Base-by-base conservation (phyloP, 2,329 filamentous ascomycete species). In the Fusarium mexicanum region DNA sequence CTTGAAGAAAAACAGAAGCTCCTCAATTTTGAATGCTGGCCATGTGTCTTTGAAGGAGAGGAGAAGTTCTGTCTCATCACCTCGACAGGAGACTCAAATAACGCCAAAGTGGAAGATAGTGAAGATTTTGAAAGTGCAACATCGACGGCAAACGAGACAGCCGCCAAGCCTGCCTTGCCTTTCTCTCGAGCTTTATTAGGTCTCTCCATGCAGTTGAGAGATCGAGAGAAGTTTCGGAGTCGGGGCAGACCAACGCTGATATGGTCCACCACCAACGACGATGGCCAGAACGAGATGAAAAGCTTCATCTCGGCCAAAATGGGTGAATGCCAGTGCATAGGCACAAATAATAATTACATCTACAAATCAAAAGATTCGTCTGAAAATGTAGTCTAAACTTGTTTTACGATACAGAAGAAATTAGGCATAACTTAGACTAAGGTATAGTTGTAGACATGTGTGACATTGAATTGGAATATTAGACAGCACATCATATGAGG, bases 281-380 rank as follows among this genome's bases (percentile, higher is more conserved):
- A 47, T 22, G 18, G 9, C 35, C 3, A 37, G 16, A 35, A 17
- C 35, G 17, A 37, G 16, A 37, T 37, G 8, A 17, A 37, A 18
- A 37, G 17, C 17, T 37, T 37, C 35, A 37, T 37, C 17, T 9
- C 35, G 3, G 35, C 35, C 35, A 18, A 37, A 37, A 37, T 18
- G 8, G 10, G 8, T 5, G 17, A 37, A 37, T 0, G 3, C 3
- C 17, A 37, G 17, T 9, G 3, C 17, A 37, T 1, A 37, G 18
- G 35, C 35, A 37, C 16, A 37, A 18, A 37, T 2, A 9, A 17
- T 37, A 16, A 37, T 18, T 37, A 1, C 35, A 37, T 17, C 16
- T 37, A 16, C 33, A 35, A 16, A 35, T 35, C 33, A 37, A 37
- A 37, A 37, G 16, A 37, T 37, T 4, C 8, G 5, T 24, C 12